Base-by-base conservation (phyloP, 1,284 basidiomycete genomes). In the Neonothopanus nambi region DNA sequence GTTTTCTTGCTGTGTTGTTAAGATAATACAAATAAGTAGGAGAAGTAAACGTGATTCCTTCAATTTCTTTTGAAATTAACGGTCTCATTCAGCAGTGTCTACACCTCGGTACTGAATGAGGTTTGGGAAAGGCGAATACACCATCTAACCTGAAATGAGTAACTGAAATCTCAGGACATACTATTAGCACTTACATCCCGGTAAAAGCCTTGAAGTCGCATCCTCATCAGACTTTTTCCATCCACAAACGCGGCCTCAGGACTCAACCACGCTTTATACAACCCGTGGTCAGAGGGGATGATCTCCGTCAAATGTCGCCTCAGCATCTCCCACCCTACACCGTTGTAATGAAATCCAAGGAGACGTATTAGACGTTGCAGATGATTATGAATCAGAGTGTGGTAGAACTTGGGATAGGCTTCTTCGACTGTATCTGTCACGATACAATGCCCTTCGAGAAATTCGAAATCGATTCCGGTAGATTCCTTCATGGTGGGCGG, bases 371-470 rank as follows among this genome's bases (percentile, higher is more conserved):
- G 62, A 23, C 79, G 74, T 63, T 81, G 79, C 17, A 81, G 65
- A 55, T 81, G 79, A 61, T 78, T 80, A 61, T 81, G 78, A 18
- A 81, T 67, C 46, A 80, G 74, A 3, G 78, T 80, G 61, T 81
- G 78, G 58, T 81, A 80, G 58, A 81, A 76, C 57, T 79, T 79
- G 12, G 75, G 73, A 44, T 75, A 79, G 0, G 72, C 75, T 52
- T 80, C 78, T 53, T 76, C 71, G 17, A 76, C 54, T 1, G 73
- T 71, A 35, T 63, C 57, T 0, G 77, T 76, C 17, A 71, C 72
- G 45, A 80, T 69, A 57, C 76, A 79, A 61, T 81, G 78, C 1
- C 70, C 71, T 3, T 76, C 74, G 35, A 80, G 67, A 61, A 80
- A 80, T 35, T 72, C 64, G 58, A 80, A 79, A 48, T 75, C 65